Evolutionary conservation across 352 stramenopile species (phyloP), one percentile per base, ranked within the genome.

Genomic region (Plasmopara muralis): DNA sequence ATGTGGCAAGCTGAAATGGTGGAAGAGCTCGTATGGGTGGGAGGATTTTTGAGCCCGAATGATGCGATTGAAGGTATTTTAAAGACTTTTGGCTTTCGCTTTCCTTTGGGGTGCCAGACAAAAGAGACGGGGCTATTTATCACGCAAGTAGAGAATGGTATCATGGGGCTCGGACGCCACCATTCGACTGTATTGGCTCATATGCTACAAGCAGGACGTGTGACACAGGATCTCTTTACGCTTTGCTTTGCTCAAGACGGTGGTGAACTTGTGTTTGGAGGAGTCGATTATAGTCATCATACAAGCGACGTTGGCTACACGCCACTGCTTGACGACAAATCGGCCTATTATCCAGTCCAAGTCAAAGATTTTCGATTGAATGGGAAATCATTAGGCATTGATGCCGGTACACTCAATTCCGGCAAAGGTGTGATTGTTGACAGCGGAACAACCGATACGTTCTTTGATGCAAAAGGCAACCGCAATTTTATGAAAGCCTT

Each of bases 131-230:
- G 83, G 9, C 61, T 92, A 4, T 93, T 93, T 48, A 81, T 93
- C 53, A 85, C 73, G 0, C 86, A 96, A 45, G 85, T 89, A 30
- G 83, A 89, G 57, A 93, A 96, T 53, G 86, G 86, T 2, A 96
- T 96, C 53, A 96, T 96, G 81, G 86, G 86, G 5, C 65, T 96
- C 29, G 81, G 81, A 2, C 77, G 77, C 7, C 66, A 89, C 47
- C 58, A 61, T 13, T 61, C 70, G 9, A 93, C 82, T 1, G 53
- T 95, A 33, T 64, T 93, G 60, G 66, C 80, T 15, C 74, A 89
- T 47, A 76, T 96, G 66, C 52, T 91, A 18, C 56, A 54, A 35
- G 70, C 71, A 15, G 72, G 74, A 8, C 68, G 70, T 6, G 28
- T 89, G 30, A 60, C 72, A 18, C 68, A 85, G 12, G 69, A 89